Conservation (phyloP, 257 asterid species). For the Forsythia suspensa region DNA sequence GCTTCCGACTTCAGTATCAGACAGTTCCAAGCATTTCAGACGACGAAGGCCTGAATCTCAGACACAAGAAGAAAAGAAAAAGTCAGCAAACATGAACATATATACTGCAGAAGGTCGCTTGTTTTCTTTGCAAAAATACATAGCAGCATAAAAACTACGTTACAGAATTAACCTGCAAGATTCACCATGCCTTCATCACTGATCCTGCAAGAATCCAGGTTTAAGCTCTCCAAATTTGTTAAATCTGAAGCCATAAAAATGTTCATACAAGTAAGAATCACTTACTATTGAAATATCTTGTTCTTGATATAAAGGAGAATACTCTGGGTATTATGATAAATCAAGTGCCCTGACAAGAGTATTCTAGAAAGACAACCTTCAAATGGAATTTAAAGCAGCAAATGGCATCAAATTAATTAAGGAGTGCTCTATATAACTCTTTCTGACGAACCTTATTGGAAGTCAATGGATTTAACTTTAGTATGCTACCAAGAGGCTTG, state of each 20-base stretch:
- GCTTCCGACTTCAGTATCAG: conserved; percentile 96
- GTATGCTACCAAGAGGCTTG: not conserved
- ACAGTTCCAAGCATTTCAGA: conserved; percentile 80
- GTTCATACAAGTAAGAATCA: not conserved
- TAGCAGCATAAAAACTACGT: not conserved
- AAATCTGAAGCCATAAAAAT: conserved; percentile 31
- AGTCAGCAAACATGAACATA: not conserved
- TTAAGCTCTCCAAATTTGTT: conserved; percentile 48
- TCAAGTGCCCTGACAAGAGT: not conserved
- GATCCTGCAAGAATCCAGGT: conserved; percentile 51
- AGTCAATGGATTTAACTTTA: not conserved
- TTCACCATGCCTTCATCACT: conserved; percentile 51
- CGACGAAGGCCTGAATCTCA: conserved; percentile 58
- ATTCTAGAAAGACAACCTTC: not conserved
- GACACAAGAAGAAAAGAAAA: conserved; percentile 16
- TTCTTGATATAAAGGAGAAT: not conserved
- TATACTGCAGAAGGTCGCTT: not conserved
- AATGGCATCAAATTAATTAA: not conserved
- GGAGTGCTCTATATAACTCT: not conserved
- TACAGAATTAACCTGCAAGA: conserved; percentile 41
- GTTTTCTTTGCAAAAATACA: not conserved
- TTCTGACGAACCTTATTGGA: not conserved
- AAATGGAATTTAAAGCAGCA: not conserved
- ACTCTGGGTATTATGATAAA: not conserved
- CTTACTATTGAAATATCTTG: not conserved